Evolutionary conservation across 2,329 filamentous ascomycete genomes (phyloP), one percentile per base, ranked within the genome.

Genomic region (Tolypocladium cylindrosporum): DNA sequence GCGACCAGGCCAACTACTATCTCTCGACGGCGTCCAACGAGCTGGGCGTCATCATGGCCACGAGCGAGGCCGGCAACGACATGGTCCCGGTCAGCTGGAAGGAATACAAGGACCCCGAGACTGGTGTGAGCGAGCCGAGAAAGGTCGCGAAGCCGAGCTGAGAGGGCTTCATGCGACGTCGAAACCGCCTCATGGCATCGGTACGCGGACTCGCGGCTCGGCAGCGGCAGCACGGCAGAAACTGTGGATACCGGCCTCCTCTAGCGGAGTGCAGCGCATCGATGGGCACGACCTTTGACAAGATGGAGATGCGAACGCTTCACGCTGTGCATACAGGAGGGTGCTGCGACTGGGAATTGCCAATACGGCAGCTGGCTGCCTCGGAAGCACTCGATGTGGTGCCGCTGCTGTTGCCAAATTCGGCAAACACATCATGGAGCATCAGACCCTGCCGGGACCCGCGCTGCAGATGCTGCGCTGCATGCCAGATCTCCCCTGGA

Each of bases 41-140:
- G 70, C 79, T 96, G 45, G 94, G 94, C 2, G 93, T 97, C 59
- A 89, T 99, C 43, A 90, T 97, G 85, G 94, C 93, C 11, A 87
- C 84, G 65, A 95, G 91, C 69, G 91, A 96, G 70, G 83, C 82
- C 2, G 92, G 92, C 1, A 93, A 95, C 73, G 83, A 89, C 66
- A 96, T 97, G 91, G 88, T 89, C 67, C 93, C 94, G 2, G 83
- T 96, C 57, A 95, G 87, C 73, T 99, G 94, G 94, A 95, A 88
- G 76, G 93, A 97, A 75, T 96, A 95, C 76, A 83, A 84, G 68
- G 93, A 97, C 76, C 85, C 86, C 0, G 84, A 88, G 67, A 95
- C 88, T 8, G 91, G 91, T 3, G 69, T 78, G 52, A 85, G 79
- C 64, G 94, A 97, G 80, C 75, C 76, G 63, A 86, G 94, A 71